A percentile compares a stretch with the other conserved stretches of the same genome.
Evolutionary conservation across 2,329 filamentous ascomycete species (phyloP).

Genomic region (Paecilomyces variotii): DNA sequence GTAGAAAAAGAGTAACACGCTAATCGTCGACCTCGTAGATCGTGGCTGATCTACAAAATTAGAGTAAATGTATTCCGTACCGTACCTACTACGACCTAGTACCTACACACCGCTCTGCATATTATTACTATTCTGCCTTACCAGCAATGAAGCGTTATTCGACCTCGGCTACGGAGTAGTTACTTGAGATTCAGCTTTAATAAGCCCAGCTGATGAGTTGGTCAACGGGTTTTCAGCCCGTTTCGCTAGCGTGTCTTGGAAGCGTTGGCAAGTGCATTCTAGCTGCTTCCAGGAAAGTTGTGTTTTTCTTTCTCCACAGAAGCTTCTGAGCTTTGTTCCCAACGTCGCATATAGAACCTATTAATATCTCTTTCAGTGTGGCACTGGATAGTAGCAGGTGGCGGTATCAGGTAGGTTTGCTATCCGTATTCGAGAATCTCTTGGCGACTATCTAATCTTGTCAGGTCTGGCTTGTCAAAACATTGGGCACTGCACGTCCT

Average conservation of each 20-base stretch:
- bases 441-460: not conserved
- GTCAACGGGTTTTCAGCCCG: not conserved
- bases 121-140: not conserved
- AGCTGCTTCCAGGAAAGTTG: not conserved
- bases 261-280: not conserved
- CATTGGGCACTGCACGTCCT: not conserved
- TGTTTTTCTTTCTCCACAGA: not conserved
- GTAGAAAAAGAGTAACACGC: not conserved
- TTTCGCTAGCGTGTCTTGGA: not conserved
- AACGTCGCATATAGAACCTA: not conserved
- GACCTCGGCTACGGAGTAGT: not conserved
- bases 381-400: not conserved
- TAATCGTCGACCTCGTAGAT: not conserved
- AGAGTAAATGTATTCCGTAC: not conserved
- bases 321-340: not conserved
- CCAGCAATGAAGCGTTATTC: not conserved
- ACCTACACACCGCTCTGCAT: not conserved
- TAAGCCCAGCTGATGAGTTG: not conserved
- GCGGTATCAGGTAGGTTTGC: not conserved
- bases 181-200: not conserved
- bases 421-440: not conserved
- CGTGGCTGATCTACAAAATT: not conserved
- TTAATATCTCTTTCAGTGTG: not conserved
- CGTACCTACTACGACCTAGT: no score
- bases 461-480: not conserved